Conservation (phyloP, 176 grass and related monocot genomes). For the Aegilops speltoides region DNA sequence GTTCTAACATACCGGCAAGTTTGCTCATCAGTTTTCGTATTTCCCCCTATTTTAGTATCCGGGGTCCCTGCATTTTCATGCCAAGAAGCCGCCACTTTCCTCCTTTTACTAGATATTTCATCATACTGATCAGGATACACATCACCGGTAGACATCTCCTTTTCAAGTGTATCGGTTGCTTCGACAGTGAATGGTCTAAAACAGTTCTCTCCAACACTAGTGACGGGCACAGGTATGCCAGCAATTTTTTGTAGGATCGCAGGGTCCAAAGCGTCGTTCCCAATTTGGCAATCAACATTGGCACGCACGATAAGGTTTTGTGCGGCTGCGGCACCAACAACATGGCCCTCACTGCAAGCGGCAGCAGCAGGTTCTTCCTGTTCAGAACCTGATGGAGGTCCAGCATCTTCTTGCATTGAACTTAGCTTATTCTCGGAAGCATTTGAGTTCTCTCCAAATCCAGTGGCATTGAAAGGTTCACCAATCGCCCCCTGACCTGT, state of each 20-base stretch:
- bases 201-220: slow-evolving; percentile 6
- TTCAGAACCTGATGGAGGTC: slow-evolving; percentile 7
- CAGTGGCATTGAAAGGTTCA: not conserved
- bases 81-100: not conserved
- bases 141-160: not conserved
- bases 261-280: not conserved
- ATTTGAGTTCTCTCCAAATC: not conserved
- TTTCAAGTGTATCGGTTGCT: not conserved
- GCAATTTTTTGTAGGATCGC: not conserved
- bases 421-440: not conserved
- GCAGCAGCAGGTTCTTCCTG: not conserved
- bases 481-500: not conserved
- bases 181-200: slow-evolving; percentile 16
- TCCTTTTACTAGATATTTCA: slow-evolving; percentile 13
- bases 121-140: not conserved
- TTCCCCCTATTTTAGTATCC: not conserved
- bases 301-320: not conserved
- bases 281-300: not conserved
- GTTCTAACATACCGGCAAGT: not conserved
- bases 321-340: not conserved
- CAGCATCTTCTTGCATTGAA: not conserved
- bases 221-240: not conserved
- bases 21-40: not conserved
- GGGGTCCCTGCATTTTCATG: slow-evolving; percentile 3
- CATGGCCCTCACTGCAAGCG: not conserved